Evolutionary conservation across 2,329 filamentous ascomycete genomes (phyloP), one percentile per base, ranked within the genome.

Genomic region (Amesomyces nigricolor): DNA sequence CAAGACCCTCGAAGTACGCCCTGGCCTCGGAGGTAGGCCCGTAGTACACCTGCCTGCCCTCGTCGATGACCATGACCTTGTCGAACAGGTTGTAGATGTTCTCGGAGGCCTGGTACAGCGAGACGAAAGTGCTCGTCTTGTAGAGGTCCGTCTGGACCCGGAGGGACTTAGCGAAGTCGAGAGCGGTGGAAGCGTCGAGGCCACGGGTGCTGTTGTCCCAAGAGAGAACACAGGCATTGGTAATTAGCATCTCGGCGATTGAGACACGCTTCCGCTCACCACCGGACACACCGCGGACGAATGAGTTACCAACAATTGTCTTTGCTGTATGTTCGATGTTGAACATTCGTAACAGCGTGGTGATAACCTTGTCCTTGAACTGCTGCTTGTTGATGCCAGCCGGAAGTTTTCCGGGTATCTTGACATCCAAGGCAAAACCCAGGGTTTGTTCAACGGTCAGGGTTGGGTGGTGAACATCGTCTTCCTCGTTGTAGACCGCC

Each of bases 401-500:
- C 0, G 89, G 88, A 46, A 89, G 78, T 70, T 91, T 91, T 14
- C 87, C 85, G 5, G 91, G 90, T 13, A 89, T 86, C 72, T 95
- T 95, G 32, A 86, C 88, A 65, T 94, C 88, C 3, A 95, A 74
- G 0, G 91, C 91, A 66, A 96, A 96, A 0, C 82, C 85, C 0
- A 96, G 79, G 0, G 91, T 96, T 68, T 96, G 89, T 53, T 88
- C 87, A 2, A 96, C 91, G 0, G 90, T 94, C 22, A 96, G 76
- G 0, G 89, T 94, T 0, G 91, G 82, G 63, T 91, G 86, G 63
- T 96, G 90, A 19, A 92, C 78, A 63, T 96, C 91, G 61, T 95
- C 89, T 68, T 92, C 88, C 63, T 88, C 84, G 65, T 90, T 92
- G 73, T 95, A 95, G 4, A 92, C 85, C 0, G 88, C 86, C 72